Evolutionary conservation across 345 rosid genomes (phyloP), one percentile per base, ranked within the genome.

Genomic region (Heritiera fomes): DNA sequence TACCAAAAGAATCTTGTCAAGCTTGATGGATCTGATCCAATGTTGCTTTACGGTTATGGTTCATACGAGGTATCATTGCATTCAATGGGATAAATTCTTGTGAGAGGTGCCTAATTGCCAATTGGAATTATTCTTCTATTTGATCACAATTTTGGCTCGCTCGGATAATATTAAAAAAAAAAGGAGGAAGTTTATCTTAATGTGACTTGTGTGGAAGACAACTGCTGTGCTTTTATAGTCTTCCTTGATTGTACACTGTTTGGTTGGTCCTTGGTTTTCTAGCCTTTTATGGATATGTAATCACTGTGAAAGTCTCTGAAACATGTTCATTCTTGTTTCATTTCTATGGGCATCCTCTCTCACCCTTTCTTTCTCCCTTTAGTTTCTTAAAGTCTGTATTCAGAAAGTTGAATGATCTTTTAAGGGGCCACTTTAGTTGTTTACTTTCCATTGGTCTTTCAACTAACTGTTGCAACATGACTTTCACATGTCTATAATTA

Each of bases 11-110:
- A 88, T 46, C 85, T 88, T 80, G 98, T 92, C 83, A 93, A 91
- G 81, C 89, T 93, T 30, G 95, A 95, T 85, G 97, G 96, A 18
- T 89, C 97, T 78, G 90, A 95, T 84, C 94, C 94, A 0, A 67
- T 91, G 43, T 83, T 91, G 81, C 98, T 95, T 41, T 87, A 93
- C 77, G 99, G 98, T 58, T 95, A 95, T 85, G 99, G 99, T 82
- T 93, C 99, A 47, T 95, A 95, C 75, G 98, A 92, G 99, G 99
- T 95, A 90, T 80, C 62, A 15, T 28, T 65, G 34, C 73, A 77
- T 12, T 56, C 6, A 2, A n/a, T n/a, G 18, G 49, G 49, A 55
- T 73, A 10, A 73, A 53, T 55, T 52, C 17, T 53, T 52, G 30
- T 52, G 3, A 32, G 45, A 52, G 20, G 75, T 49, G 45, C 61